Conservation (phyloP, 164 flowering plant genomes). For the Magnolia sinica region DNA sequence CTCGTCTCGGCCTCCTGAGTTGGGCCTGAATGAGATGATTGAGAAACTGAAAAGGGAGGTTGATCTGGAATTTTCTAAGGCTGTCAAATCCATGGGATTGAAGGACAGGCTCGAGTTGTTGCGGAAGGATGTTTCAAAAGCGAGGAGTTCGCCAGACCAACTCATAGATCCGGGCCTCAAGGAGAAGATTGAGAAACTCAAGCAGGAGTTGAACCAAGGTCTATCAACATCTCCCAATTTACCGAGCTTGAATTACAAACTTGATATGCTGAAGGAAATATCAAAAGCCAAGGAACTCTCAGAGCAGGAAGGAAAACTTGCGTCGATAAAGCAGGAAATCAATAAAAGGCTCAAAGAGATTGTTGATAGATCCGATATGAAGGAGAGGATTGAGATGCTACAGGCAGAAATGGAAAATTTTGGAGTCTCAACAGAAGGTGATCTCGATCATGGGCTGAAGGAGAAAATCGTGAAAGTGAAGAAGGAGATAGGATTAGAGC, state of each 20-base stretch:
- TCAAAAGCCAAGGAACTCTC: conserved; percentile 41
- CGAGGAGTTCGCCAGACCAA: conserved; percentile 36
- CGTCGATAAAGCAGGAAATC: conserved; percentile 42
- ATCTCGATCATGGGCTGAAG: conserved; percentile 41
- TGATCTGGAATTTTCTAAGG: conserved; percentile 59
- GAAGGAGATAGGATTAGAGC: conserved; percentile 51
- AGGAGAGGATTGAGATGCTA: conserved; percentile 46
- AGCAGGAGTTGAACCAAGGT: conserved; percentile 44
- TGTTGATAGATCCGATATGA: conserved; percentile 39
- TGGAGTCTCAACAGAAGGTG: conserved; percentile 31
- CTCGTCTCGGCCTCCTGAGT: conserved; percentile 36
- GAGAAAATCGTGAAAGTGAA: conserved; percentile 41
- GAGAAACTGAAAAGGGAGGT: conserved; percentile 58
- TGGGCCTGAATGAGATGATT: conserved; percentile 53
- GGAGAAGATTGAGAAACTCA: conserved; percentile 51
- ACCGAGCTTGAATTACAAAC: conserved; percentile 49
- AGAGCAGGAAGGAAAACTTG: conserved; percentile 31
- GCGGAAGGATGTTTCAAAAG: conserved; percentile 49
- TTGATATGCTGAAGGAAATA: conserved; percentile 61
- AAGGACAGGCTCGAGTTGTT: conserved; percentile 37
- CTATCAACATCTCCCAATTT: conserved; percentile 62
- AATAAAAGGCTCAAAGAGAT: conserved; percentile 46
- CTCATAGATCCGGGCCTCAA: conserved; percentile 25
- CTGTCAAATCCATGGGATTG: conserved; percentile 57
- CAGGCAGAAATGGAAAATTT: conserved; percentile 38